Base-by-base conservation (phyloP, 805 yeast genomes). In the Barnettozyma sp. region DNA sequence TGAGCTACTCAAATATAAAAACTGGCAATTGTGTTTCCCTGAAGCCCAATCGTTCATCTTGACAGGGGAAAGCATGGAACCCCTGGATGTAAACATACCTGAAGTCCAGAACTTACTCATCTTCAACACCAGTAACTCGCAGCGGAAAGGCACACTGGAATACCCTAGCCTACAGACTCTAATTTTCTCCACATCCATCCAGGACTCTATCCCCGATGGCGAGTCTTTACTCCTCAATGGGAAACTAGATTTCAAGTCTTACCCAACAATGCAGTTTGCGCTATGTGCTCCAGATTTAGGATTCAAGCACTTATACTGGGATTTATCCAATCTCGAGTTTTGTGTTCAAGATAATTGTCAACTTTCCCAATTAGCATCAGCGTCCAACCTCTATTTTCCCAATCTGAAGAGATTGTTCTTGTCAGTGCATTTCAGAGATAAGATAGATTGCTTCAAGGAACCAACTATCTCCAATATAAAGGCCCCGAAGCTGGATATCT, bases 401-500 rank as follows among this genome's bases (percentile, higher is more conserved):
- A 7, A 27, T 3, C 11, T 27, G 21, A 27, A 27, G 13, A 27
- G n/a, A 3, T 18, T 17, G 30, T 11, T 13, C 6, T 5, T 27
- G 21, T 27, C 30, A 10, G 14, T 27, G 3, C 7, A 17, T 10
- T 27, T 17, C 11, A 27, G 12, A 18, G 30, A n/a, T 7, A 18
- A 20, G n/a, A 27, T 7, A 16, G 30, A 16, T 12, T 17, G 15
- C 4, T 27, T 11, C n/a, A 12, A 18, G n/a, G n/a, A 4, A 11
- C 21, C 30, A 17, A 10, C 18, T 10, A 17, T 27, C 3, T 10
- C 16, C 10, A 27, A 17, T 14, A 9, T 27, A 4, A 27, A 14
- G 18, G 30, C 30, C 9, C 30, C 30, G 4, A 27, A 27, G 18
- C 30, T 27, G 30, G 30, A 27, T 17, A 27, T 6, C 4, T 12